Conservation (phyloP, 2,329 filamentous ascomycete genomes). For the Escovopsis sp. region DNA sequence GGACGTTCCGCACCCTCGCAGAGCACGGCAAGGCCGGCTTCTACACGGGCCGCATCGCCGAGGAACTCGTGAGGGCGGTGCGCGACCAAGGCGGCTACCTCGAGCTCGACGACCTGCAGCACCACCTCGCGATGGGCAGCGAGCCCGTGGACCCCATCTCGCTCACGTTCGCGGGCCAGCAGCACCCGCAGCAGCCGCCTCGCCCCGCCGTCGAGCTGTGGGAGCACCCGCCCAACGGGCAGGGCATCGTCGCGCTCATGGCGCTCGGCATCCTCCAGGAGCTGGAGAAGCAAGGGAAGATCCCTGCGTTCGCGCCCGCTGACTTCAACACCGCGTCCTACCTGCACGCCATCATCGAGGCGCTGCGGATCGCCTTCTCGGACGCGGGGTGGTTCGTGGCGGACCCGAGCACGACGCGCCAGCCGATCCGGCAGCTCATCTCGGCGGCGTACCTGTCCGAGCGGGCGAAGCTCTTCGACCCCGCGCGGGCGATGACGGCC, state of each 20-base stretch:
- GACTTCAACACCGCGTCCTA: conserved; percentile 75
- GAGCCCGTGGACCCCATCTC: conserved; percentile 79
- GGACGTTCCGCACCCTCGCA: conserved; percentile 66
- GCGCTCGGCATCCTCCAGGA: conserved; percentile 82
- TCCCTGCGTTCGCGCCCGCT: conserved; percentile 50
- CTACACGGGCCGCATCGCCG: conserved; percentile 71
- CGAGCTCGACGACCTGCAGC: conserved; percentile 61
- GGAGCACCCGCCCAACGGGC: conserved; percentile 95
- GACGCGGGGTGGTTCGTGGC: conserved; percentile 85
- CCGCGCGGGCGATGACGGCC: conserved; percentile 41
- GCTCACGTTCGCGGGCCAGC: conserved; percentile 58
- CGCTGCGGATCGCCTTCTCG: conserved; percentile 75
- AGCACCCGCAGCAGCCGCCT: conserved; percentile 7
- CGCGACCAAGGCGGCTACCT: conserved; percentile 62
- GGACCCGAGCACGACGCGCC: conserved; percentile 56
- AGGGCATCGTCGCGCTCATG: conserved; percentile 91
- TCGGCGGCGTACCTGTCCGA: conserved; percentile 59
- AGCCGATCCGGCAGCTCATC: conserved; percentile 57
- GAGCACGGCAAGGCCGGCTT: conserved; percentile 78
- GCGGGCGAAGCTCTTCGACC: conserved; percentile 43
- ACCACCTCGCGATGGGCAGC: conserved; percentile 52
- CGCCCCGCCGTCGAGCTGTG: conserved; percentile 59
- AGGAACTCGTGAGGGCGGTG: conserved; percentile 66
- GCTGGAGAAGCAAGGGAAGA: conserved; percentile 59
- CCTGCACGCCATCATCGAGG: conserved; percentile 77